Evolutionary conservation across 441 rosid species (phyloP).

Genomic region (Gossypium gossypioides): DNA sequence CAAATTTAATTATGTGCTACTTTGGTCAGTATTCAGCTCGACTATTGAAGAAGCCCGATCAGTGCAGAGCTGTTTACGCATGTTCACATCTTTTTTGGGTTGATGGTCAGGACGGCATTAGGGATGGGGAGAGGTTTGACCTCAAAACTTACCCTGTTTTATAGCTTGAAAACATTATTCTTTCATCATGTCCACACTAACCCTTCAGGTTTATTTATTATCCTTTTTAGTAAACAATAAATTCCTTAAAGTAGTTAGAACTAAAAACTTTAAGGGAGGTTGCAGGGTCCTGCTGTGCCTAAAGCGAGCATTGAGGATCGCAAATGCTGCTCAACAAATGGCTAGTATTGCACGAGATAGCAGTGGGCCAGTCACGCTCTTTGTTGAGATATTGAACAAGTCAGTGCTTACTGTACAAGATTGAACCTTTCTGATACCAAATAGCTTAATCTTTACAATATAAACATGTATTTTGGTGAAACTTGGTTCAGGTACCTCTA

Average conservation of each 20-base stretch:
- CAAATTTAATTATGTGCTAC: constrained; percentile 10
- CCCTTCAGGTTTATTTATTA: not conserved
- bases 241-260: not conserved
- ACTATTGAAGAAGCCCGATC: constrained; percentile 73
- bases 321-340: constrained; percentile 76
- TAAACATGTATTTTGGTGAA: not conserved
- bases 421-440: not conserved
- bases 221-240: not conserved
- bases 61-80: constrained; percentile 68
- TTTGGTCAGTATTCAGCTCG: constrained; percentile 60
- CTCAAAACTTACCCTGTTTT: not conserved
- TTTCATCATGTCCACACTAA: not conserved
- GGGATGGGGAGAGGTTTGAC: constrained; percentile 61
- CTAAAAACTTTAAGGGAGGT: not conserved
- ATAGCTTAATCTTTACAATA: not conserved
- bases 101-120: constrained; percentile 43
- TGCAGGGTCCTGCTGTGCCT: constrained; percentile 60
- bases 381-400: constrained; percentile 68
- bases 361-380: constrained; percentile 58
- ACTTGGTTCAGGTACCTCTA: constrained; percentile 42
- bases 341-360: constrained; percentile 51
- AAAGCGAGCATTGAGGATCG: constrained; percentile 64
- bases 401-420: constrained; percentile 16
- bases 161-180: not conserved
- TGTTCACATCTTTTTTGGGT: constrained; percentile 80